phyloP scores from a whole-genome alignment of 1,284 basidiomycete genomes.

The Sparassis latifolia region DNA sequence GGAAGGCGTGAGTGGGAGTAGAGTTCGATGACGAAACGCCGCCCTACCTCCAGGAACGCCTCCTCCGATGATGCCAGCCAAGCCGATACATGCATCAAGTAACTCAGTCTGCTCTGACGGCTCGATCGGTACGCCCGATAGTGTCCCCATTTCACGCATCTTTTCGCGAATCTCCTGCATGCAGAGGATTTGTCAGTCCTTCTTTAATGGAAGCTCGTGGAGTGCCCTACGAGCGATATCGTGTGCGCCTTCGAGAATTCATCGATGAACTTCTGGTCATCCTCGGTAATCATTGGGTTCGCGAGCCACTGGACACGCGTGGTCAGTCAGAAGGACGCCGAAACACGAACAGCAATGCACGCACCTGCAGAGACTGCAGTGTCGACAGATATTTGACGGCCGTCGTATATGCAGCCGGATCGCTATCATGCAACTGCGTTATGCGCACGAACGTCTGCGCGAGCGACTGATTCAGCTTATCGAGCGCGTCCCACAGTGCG shows the following conservation, averaged over 20 bases:
- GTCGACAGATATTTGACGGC: constrained; percentile 56
- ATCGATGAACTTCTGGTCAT: constrained; percentile 38
- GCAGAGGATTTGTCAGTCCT: not conserved
- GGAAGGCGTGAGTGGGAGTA: not conserved
- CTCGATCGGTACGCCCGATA: constrained; percentile 84
- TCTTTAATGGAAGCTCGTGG: not conserved
- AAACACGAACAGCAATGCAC: constrained; percentile 7
- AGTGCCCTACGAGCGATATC: constrained; percentile 43
- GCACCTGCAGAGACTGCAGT: constrained; percentile 52
- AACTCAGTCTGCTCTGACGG: constrained; percentile 84
- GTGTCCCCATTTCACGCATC: constrained; percentile 86
- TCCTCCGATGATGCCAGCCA: constrained; percentile 85
- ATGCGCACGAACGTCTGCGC: constrained; percentile 46
- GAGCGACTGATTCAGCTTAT: constrained; percentile 54
- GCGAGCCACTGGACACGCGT: constrained; percentile 42
- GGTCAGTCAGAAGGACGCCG: not conserved
- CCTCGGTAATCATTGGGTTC: constrained; percentile 40
- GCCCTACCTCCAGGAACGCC: constrained; percentile 87
- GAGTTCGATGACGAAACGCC: not conserved
- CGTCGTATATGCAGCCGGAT: constrained; percentile 44
- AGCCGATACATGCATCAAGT: constrained; percentile 73
- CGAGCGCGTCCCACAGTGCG: constrained; percentile 65
- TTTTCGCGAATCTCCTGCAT: constrained; percentile 65
- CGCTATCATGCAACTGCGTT: constrained; percentile 37
- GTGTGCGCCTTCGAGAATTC: constrained; percentile 51